These are phyloP conservation scores for Alternaria triticina DNA, from an alignment of 2,329 filamentous ascomycete genomes.

Conservation along the genomic window DNA sequence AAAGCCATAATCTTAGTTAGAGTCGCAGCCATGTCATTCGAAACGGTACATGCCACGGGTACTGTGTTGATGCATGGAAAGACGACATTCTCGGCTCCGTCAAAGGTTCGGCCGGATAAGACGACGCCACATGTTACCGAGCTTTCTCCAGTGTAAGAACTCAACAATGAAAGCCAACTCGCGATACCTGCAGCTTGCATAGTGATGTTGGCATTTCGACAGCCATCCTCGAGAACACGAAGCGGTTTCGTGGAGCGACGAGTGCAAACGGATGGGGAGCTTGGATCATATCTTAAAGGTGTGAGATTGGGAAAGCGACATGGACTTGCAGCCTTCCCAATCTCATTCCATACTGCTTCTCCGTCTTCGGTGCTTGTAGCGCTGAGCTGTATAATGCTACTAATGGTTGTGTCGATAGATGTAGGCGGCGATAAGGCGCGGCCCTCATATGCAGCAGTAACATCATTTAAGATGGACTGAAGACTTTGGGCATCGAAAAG, in stretches of 20 bases:
- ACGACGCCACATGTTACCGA: slow-evolving; percentile 80
- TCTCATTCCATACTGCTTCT: slow-evolving; percentile 67
- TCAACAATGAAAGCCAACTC: slow-evolving; percentile 77
- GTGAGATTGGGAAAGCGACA: slow-evolving; percentile 80
- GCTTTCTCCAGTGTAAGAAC: slow-evolving; percentile 77
- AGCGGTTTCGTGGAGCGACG: slow-evolving; percentile 51
- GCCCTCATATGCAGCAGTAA: slow-evolving; percentile 54
- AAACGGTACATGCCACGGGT: slow-evolving; percentile 69
- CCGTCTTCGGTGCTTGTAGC: slow-evolving; percentile 35
- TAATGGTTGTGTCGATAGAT: slow-evolving; percentile 54
- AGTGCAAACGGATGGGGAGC: slow-evolving; percentile 46
- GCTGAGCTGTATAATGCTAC: slow-evolving; percentile 53
- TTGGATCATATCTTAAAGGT: slow-evolving; percentile 58
- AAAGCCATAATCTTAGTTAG: slow-evolving; percentile 69
- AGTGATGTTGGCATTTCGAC: slow-evolving; percentile 67
- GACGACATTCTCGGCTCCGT: slow-evolving; percentile 63
- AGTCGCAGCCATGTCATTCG: slow-evolving; percentile 62
- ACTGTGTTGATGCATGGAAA: slow-evolving; percentile 86
- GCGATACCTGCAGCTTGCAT: slow-evolving; percentile 78
- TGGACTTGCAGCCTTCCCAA: slow-evolving; percentile 61
- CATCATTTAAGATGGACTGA: slow-evolving; percentile 66
- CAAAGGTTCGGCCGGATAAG: slow-evolving; percentile 73
- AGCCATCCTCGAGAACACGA: slow-evolving; percentile 60
- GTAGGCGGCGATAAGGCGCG: slow-evolving; percentile 23
- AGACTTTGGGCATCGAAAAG: slow-evolving; percentile 85